Evolutionary conservation across 805 yeast species (phyloP).

Genomic region (Starmerella bombicola): DNA sequence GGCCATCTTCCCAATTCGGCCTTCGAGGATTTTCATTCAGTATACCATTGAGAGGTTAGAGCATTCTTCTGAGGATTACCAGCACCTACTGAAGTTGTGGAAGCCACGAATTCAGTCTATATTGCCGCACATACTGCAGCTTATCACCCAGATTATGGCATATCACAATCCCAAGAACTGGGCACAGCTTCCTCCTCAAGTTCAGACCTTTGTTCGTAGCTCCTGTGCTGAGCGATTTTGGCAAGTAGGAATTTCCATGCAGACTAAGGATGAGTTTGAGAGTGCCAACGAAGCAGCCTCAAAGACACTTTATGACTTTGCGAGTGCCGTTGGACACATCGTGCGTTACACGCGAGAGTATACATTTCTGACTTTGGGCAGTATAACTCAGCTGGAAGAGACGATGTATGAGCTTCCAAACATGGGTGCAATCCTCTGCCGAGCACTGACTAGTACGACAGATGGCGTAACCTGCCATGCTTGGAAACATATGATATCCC

Average conservation of each 20-base stretch:
- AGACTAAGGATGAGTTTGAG: constrained; percentile 84
- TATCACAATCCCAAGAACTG: constrained; percentile 91
- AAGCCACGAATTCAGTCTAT: constrained; percentile 86
- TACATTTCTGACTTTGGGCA: constrained; percentile 78
- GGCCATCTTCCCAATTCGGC: constrained; percentile 85
- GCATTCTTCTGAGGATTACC: constrained; percentile 64
- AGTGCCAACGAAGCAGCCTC: constrained; percentile 91
- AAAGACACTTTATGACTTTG: constrained; percentile 87
- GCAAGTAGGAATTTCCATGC: constrained; percentile 96
- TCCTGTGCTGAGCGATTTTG: constrained; percentile 90
- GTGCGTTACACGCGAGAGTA: constrained; percentile 92
- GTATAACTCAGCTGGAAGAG: constrained; percentile 79
- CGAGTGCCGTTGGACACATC: constrained; percentile 94
- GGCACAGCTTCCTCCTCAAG: constrained; percentile 75
- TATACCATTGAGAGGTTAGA: constrained; percentile 85
- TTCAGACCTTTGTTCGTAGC: constrained; percentile 80
- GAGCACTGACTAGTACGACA: constrained; percentile 67
- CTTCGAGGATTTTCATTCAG: constrained; percentile 87
- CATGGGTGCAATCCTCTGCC: constrained; percentile 64
- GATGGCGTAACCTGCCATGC: constrained; percentile 81
- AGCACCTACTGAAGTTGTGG: constrained; percentile 65
- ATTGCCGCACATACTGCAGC: constrained; percentile 76
- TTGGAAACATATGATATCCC: constrained; percentile 92
- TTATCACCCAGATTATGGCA: constrained; percentile 81
- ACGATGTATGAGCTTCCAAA: constrained; percentile 78